Base-by-base conservation (phyloP, 208 protist species). In the Leishmania turanica region DNA sequence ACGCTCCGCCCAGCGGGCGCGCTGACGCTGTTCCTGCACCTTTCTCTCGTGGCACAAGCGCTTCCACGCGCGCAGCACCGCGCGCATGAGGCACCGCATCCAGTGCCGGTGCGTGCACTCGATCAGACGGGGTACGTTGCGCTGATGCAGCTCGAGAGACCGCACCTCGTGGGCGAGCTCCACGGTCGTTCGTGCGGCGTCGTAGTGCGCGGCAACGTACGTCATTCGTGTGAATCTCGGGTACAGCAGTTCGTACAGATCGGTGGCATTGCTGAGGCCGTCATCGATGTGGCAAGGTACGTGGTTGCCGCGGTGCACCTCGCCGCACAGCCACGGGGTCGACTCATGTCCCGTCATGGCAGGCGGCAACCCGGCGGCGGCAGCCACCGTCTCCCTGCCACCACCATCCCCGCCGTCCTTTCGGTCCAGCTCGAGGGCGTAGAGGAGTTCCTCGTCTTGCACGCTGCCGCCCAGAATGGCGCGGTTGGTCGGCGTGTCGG, bases 151-250 rank as follows among this genome's bases (percentile, higher is more conserved):
- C 78, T 92, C 75, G 21, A 73, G 79, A 6, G 83, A 83, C 1
- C 87, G 82, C 74, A 92, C 91, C 31, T 76, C 31, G 70, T 97
- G 86, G 11, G 90, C 88, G 17, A 93, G 80, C 15, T 27, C 42
- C 24, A 92, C 84, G 21, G 91, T 88, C 27, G 68, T 31, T 45
- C 82, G 84, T 42, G 91, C 78, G 17, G 95, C 75, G 51, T 93
- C 86, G 72, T 90, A 80, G 82, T 95, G 91, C 15, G 93, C 93
- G 17, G 94, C 68, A 83, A 94, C 93, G 84, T 89, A 96, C 4
- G 93, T 85, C 84, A 91, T 93, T 31, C 91, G 90, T 19, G 89
- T 89, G 74, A 91, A 97, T 66, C 53, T 7, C 0, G 87, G 93
- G 45, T 66, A 54, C 47, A 97, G 81, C 49, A 91, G 77, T 15